Base-by-base conservation (phyloP, 129 eudicot genomes). In the Gnaphalium uliginosum region DNA sequence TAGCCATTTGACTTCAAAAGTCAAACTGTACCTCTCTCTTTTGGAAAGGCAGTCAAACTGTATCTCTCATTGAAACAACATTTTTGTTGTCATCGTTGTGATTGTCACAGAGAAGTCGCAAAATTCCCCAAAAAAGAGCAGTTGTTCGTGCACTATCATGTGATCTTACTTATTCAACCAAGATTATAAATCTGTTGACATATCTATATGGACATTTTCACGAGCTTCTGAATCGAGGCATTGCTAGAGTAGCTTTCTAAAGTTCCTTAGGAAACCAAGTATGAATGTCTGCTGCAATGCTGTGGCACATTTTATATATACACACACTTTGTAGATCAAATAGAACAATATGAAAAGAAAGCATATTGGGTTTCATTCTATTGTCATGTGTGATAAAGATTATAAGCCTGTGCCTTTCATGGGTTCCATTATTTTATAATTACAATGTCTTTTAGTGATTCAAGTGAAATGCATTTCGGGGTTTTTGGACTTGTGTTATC, bases 91-190 rank as follows among this genome's bases (percentile, higher is more conserved):
- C 32, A 27, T 73, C 10, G 0, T 73, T 39, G 35, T 72, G 71
- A 14, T 66, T 67, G 25, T 68, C 7, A 74, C 87, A 87, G 89
- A 79, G 23, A 87, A 87, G 41, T 57, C 72, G 73, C 85, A 82
- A 81, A 85, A 79, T 43, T 78, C 69, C 18, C 69, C 56, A 41
- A 73, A 84, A 76, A 73, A 76, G 79, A 79, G 81, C 65, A 82
- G 91, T 27, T 84, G 88, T 80, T 76, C 65, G 29, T 87, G 92
- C 83, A 39, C 82, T 19, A 87, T 87, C 66, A 68, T 87, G 85
- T 85, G 67, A 75, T 53, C 22, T 6, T 53, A n/a, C 3, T 37
- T 1, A 39, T 39, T 39, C 46, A 39, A 39, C 46, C 22, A 53
- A 53, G 59, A 5, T 56, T 50, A 48, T 69, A 48, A 4, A 48